Evolutionary conservation across 768 basidiomycete species (phyloP).

Genomic region (Tylopilus rubrobrunneus): DNA sequence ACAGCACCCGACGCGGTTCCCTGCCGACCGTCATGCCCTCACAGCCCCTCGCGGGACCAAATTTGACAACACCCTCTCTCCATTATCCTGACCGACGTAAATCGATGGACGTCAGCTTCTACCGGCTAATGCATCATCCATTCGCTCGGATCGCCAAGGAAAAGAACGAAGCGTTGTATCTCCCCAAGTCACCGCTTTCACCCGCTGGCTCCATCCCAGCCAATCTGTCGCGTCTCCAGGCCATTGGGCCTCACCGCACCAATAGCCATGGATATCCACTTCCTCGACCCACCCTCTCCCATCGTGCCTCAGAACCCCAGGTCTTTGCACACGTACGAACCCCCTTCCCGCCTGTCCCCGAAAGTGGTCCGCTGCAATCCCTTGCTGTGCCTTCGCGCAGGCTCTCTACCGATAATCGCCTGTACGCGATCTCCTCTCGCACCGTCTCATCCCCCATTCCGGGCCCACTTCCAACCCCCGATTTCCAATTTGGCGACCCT

Average conservation of each 20-base stretch:
- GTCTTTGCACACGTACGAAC: conserved; percentile 37
- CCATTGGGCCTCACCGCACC: conserved; percentile 42
- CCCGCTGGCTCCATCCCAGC: conserved; percentile 31
- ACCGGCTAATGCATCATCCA: conserved; percentile 48
- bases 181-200: conserved; percentile 32
- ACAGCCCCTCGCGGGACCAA: conserved; percentile 19
- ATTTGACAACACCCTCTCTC: conserved; percentile 35
- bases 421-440: conserved; percentile 48
- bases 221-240: conserved; percentile 34
- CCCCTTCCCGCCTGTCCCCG: conserved; percentile 32
- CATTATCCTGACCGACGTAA: conserved; percentile 35
- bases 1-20: conserved; percentile 49
- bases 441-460: conserved; percentile 42
- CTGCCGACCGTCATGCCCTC: conserved; percentile 41
- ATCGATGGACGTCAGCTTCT: conserved; percentile 42
- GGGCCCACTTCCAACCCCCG: conserved; percentile 58
- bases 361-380: conserved; percentile 13
- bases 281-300: conserved; percentile 28
- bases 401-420: conserved; percentile 40
- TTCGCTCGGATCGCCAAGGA: conserved; percentile 32
- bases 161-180: conserved; percentile 32
- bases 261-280: conserved; percentile 44
- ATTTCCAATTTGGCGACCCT: conserved; percentile 62
- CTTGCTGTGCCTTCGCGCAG: conserved; percentile 19
- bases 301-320: conserved; percentile 33